phyloP scores from a whole-genome alignment of 2,329 filamentous ascomycete species.

The Aspergillus vadensis region DNA sequence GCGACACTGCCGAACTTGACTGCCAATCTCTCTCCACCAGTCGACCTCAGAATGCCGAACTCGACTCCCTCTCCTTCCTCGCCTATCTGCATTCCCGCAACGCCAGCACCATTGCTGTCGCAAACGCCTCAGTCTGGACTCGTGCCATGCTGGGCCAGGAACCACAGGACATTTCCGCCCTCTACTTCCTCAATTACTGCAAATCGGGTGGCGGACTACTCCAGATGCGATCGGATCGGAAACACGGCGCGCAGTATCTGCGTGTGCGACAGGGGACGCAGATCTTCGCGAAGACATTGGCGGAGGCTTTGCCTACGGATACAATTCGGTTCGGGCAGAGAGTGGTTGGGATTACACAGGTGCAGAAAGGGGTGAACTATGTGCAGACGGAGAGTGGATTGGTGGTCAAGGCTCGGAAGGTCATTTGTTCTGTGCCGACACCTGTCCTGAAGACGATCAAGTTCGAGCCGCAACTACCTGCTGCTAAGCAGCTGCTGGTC shows the following conservation, averaged over 20 bases:
- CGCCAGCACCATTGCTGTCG: conserved; percentile 32
- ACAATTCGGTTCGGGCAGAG: conserved; percentile 12
- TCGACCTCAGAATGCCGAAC: conserved; percentile 24
- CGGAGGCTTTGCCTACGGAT: conserved; percentile 33
- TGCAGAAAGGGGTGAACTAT: background rate
- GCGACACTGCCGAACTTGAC: conserved; percentile 42
- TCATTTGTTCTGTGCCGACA: conserved; percentile 54
- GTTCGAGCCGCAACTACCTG: conserved; percentile 53
- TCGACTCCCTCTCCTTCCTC: conserved; percentile 45
- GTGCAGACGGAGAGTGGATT: background rate
- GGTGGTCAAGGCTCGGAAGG: conserved; percentile 43
- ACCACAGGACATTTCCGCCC: conserved; percentile 52
- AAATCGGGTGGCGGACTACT: conserved; percentile 55
- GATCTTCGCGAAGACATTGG: conserved; percentile 42
- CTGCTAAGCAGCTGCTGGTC: conserved; percentile 40
- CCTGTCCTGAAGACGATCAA: conserved; percentile 49
- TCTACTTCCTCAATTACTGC: conserved; percentile 60
- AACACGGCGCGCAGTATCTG: conserved; percentile 57
- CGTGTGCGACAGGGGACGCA: conserved; percentile 53
- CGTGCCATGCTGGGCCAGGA: conserved; percentile 56
- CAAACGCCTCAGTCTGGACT: conserved; percentile 49
- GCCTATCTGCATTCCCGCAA: conserved; percentile 39
- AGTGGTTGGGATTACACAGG: conserved; percentile 12
- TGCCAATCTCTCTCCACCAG: conserved; percentile 38
- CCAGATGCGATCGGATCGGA: conserved; percentile 56